A percentile compares a stretch with the other conserved stretches of the same genome.
These are phyloP conservation scores for Exophiala calicioides DNA, from an alignment of 2,329 filamentous ascomycete species.

Conservation along the genomic window DNA sequence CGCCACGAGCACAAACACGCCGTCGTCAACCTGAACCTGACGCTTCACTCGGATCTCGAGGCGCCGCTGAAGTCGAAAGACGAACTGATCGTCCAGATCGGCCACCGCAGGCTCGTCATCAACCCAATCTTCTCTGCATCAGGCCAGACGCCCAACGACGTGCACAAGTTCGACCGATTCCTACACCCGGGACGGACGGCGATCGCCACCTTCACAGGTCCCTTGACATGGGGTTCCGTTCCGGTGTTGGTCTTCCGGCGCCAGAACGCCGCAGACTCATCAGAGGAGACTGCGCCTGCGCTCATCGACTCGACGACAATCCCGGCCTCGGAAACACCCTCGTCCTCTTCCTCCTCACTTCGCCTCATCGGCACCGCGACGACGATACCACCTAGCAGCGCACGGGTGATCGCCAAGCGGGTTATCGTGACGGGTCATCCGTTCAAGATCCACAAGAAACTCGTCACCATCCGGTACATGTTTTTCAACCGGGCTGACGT, in stretches of 20 bases:
- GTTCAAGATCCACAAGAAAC: conserved; percentile 97
- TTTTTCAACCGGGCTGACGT: conserved; percentile 98
- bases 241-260: conserved; percentile 83
- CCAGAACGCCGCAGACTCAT: not conserved
- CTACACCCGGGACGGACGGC: conserved; percentile 87
- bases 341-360: conserved; percentile 53
- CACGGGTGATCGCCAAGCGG: conserved; percentile 86
- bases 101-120: conserved; percentile 80
- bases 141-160: conserved; percentile 92
- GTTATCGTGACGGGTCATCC: conserved; percentile 93
- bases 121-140: conserved; percentile 86
- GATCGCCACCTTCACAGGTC: conserved; percentile 85
- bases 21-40: conserved; percentile 84
- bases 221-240: conserved; percentile 88
- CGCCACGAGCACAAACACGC: conserved; percentile 95
- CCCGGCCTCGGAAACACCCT: conserved; percentile 46
- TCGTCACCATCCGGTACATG: conserved; percentile 98
- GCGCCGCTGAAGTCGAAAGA: conserved; percentile 86
- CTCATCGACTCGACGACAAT: conserved; percentile 45
- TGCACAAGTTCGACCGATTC: conserved; percentile 94
- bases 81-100: conserved; percentile 87
- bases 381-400: conserved; percentile 71
- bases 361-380: conserved; percentile 85
- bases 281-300: conserved; percentile 3
- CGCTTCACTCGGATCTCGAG: conserved; percentile 73